phyloP scores from a whole-genome alignment of 208 protist species.

The Leishmania aethiopica region DNA sequence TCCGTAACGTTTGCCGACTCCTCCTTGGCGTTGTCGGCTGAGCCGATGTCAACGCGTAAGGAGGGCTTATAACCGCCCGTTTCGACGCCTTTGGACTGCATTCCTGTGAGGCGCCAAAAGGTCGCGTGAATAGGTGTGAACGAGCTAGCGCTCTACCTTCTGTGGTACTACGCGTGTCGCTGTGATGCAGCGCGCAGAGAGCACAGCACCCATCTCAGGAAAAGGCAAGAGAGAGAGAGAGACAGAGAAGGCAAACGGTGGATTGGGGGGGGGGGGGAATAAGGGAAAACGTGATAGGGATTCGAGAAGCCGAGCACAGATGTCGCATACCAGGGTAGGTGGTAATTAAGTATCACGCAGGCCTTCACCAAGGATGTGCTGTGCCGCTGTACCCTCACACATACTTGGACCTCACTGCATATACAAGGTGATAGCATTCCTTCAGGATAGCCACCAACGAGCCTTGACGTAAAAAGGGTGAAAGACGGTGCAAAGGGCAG shows the following conservation, averaged over 20 bases:
- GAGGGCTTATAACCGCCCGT: conserved; percentile 63
- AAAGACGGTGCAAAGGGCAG: not conserved
- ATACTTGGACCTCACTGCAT: not conserved
- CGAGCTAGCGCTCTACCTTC: not conserved
- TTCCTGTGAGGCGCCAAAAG: not conserved
- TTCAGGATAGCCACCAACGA: not conserved
- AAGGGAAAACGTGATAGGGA: not conserved
- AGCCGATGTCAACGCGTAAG: conserved; percentile 68
- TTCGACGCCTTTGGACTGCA: conserved; percentile 19
- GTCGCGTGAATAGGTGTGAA: not conserved
- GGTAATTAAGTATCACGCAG: not conserved
- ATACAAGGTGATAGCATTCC: not conserved
- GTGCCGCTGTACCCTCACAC: not conserved
- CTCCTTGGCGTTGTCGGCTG: conserved; percentile 30
- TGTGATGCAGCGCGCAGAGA: not conserved
- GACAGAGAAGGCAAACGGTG: not conserved
- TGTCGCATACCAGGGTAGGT: not conserved
- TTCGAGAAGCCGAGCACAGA: not conserved
- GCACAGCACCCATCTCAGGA: not conserved
- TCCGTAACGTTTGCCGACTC: conserved; percentile 11
- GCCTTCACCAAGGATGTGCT: not conserved
- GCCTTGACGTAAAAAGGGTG: not conserved
- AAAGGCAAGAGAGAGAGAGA: conserved; percentile 3
- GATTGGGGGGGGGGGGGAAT: too few relatives aligned
- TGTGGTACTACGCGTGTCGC: not conserved